phyloP scores from a whole-genome alignment of 129 eudicot species.

The Silybum marianum region DNA sequence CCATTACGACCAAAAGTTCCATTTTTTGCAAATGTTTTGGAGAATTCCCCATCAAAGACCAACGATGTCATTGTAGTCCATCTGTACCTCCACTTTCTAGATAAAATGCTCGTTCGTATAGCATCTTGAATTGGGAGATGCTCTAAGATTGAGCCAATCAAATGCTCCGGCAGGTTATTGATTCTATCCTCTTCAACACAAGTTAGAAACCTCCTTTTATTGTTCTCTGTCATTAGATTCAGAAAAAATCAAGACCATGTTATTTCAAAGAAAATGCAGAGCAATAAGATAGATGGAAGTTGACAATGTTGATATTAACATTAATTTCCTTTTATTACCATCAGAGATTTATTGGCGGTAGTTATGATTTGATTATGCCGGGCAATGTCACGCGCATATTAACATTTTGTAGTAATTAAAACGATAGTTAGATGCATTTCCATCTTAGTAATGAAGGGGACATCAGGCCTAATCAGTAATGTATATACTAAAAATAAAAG shows the following conservation, averaged over 20 bases:
- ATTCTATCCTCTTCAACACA: constrained; percentile 1
- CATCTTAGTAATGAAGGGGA: no score
- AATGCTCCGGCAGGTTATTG: neutral
- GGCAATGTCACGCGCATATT: no score
- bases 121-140: neutral
- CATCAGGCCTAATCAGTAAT: no score
- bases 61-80: constrained; percentile 8
- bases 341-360: no score
- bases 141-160: neutral
- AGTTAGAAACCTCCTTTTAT: neutral
- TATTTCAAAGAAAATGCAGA: neutral
- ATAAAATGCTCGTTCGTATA: neutral
- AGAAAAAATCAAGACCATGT: neutral
- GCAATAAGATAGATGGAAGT: neutral
- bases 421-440: no score
- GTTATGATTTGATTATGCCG: no score
- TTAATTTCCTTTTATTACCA: no score
- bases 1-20: constrained; percentile 6
- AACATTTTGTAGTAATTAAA: no score
- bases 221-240: neutral
- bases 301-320: no score
- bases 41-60: constrained; percentile 5
- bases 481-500: no score
- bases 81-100: constrained; percentile 18
- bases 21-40: neutral